phyloP scores from a whole-genome alignment of 1,139 yeast genomes.

The Geotrichum siamense region DNA sequence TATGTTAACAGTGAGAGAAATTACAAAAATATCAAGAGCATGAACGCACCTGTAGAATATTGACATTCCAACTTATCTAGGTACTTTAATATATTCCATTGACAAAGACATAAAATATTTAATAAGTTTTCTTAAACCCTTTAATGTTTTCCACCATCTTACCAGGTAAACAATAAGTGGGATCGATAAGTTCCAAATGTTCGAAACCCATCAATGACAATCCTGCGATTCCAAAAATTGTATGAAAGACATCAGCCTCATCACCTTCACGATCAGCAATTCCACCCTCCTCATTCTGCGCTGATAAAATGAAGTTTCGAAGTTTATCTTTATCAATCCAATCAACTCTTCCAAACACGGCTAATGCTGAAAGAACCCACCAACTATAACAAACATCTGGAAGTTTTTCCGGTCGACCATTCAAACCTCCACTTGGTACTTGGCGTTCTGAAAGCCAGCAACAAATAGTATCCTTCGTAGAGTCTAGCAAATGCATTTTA shows the following conservation, averaged over 20 bases:
- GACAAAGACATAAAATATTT: too few relatives aligned
- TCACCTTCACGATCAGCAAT: slow-evolving; percentile 88
- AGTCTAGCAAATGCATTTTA: slow-evolving; percentile 44
- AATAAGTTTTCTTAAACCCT: slow-evolving; percentile 13
- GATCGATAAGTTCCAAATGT: slow-evolving; percentile 58
- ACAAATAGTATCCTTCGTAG: slow-evolving; percentile 40
- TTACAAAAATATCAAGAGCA: too few relatives aligned
- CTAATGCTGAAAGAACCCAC: slow-evolving; percentile 88
- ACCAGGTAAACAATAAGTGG: slow-evolving; percentile 77
- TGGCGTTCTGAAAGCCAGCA: slow-evolving; percentile 94
- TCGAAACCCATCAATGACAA: slow-evolving; percentile 63
- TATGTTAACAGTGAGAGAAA: too few relatives aligned
- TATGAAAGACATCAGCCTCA: slow-evolving; percentile 88
- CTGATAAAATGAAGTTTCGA: slow-evolving; percentile 55
- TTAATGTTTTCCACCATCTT: slow-evolving; percentile 30
- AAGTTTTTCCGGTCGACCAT: slow-evolving; percentile 92
- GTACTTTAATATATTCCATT: too few relatives aligned
- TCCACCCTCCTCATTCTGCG: slow-evolving; percentile 85
- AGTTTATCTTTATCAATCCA: slow-evolving; percentile 69
- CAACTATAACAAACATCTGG: slow-evolving; percentile 97
- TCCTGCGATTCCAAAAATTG: slow-evolving; percentile 85
- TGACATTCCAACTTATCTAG: too few relatives aligned
- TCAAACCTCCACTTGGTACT: slow-evolving; percentile 82
- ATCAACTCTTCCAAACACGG: slow-evolving; percentile 55
- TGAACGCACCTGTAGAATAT: too few relatives aligned